Percentiles rank a stretch among this genome's conserved stretches.
Conservation (phyloP, 2,329 filamentous ascomycete species). For the Trichoderma afroharzianum region DNA sequence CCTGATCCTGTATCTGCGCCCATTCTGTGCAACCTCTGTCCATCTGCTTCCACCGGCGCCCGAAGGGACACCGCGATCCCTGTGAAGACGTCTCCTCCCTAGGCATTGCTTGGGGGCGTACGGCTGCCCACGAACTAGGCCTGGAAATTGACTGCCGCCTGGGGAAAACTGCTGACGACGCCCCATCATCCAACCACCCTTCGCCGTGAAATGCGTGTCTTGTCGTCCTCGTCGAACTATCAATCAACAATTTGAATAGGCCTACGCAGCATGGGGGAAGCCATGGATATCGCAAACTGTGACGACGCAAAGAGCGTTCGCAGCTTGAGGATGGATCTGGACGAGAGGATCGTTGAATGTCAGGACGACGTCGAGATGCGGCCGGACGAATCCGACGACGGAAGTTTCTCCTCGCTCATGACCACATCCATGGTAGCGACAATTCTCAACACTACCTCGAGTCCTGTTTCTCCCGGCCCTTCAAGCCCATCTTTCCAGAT, state of each 20-base stretch:
- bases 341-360: conserved; percentile 3
- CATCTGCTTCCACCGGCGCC: background rate
- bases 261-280: conserved; percentile 11
- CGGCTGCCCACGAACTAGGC: background rate
- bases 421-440: conserved; percentile 35
- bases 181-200: background rate
- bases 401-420: conserved; percentile 37
- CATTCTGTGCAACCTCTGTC: conserved; percentile 6
- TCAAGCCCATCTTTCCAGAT: conserved; percentile 50
- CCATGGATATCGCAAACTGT: conserved; percentile 3
- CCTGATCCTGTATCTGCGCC: background rate
- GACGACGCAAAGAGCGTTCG: conserved; percentile 1
- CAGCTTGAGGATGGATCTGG: conserved; percentile 10
- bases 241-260: background rate
- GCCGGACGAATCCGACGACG: conserved; percentile 25
- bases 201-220: conserved; percentile 16
- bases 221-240: background rate
- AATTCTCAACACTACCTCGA: conserved; percentile 44
- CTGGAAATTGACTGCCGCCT: background rate
- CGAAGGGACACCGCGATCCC: background rate
- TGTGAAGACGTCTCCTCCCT: background rate
- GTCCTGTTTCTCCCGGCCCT: conserved; percentile 52
- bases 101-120: background rate
- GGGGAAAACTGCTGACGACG: background rate
- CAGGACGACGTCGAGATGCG: conserved; percentile 6